These are phyloP conservation scores for Pistacia vera DNA, from an alignment of 345 rosid genomes.

Conservation along the genomic window DNA sequence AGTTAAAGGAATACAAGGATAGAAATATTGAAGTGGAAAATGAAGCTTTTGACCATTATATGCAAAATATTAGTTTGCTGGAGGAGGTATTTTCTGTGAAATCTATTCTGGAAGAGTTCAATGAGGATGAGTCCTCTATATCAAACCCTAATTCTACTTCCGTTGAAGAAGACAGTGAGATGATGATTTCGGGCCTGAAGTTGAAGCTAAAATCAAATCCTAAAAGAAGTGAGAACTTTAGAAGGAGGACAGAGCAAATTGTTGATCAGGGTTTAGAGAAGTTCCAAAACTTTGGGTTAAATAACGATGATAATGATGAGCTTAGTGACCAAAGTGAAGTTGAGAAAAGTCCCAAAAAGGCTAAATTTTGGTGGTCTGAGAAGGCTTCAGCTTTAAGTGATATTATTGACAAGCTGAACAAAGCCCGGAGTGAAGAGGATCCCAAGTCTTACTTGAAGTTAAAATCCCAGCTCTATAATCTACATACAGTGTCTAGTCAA, in stretches of 20 bases:
- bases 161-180: constrained; percentile 30
- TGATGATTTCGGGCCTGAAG: constrained; percentile 40
- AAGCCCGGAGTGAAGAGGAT: constrained; percentile 80
- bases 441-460: constrained; percentile 68
- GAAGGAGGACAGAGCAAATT: constrained; percentile 52
- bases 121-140: constrained; percentile 28
- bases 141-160: constrained; percentile 26
- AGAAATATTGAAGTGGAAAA: constrained; percentile 76
- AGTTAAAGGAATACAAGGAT: constrained; percentile 74
- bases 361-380: constrained; percentile 39
- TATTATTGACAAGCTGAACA: constrained; percentile 70
- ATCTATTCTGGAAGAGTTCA: constrained; percentile 40
- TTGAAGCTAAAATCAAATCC: constrained; percentile 52
- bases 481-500: constrained; percentile 12
- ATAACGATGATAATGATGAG: constrained; percentile 22
- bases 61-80: constrained; percentile 68
- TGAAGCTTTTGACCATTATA: constrained; percentile 83
- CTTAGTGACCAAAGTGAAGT: constrained; percentile 32
- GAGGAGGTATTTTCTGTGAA: constrained; percentile 73
- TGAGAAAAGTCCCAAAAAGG: constrained; percentile 37
- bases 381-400: constrained; percentile 56
- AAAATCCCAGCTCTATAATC: constrained; percentile 48
- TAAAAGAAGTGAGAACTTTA: constrained; percentile 49
- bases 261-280: constrained; percentile 65
- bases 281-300: constrained; percentile 41